phyloP scores from a whole-genome alignment of 805 yeast species.

The Yamadazyma endophytica region DNA sequence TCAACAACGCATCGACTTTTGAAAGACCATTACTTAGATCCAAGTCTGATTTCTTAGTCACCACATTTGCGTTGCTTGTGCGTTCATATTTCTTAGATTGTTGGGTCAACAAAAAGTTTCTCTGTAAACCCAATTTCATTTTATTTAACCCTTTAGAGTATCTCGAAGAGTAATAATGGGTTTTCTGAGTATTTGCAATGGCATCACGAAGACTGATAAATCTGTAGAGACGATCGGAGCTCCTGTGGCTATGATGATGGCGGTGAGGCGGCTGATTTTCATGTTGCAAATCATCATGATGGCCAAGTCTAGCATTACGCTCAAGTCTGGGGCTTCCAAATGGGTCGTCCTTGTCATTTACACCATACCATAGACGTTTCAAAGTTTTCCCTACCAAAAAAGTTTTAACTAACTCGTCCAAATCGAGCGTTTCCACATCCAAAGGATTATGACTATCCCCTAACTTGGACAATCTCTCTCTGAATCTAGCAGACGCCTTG shows the following conservation, averaged over 20 bases:
- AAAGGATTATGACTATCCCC: conserved; percentile 30
- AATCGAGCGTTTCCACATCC: conserved; percentile 39
- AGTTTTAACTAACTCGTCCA: conserved; percentile 28
- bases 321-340: background rate
- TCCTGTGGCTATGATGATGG: conserved; percentile 2
- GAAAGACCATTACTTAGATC: conserved; percentile 6
- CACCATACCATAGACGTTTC: conserved; percentile 29
- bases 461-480: conserved; percentile 31
- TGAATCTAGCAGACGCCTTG: conserved; percentile 16
- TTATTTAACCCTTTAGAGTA: conserved; percentile 31
- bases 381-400: conserved; percentile 31
- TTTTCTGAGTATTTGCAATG: conserved; percentile 13
- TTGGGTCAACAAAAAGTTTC: conserved; percentile 4
- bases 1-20: conserved; percentile 16
- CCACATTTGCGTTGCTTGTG: no score
- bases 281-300: conserved; percentile 6
- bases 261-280: conserved; percentile 9
- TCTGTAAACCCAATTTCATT: conserved; percentile 25
- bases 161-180: conserved; percentile 18
- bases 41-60: conserved; percentile 1
- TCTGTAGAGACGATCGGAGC: conserved; percentile 12
- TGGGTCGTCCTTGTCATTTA: conserved; percentile 2
- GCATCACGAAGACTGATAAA: conserved; percentile 33
- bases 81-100: conserved; percentile 3
- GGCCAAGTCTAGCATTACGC: background rate